Evolutionary conservation across 805 yeast species (phyloP).

Genomic region (Ogataea saltuana): DNA sequence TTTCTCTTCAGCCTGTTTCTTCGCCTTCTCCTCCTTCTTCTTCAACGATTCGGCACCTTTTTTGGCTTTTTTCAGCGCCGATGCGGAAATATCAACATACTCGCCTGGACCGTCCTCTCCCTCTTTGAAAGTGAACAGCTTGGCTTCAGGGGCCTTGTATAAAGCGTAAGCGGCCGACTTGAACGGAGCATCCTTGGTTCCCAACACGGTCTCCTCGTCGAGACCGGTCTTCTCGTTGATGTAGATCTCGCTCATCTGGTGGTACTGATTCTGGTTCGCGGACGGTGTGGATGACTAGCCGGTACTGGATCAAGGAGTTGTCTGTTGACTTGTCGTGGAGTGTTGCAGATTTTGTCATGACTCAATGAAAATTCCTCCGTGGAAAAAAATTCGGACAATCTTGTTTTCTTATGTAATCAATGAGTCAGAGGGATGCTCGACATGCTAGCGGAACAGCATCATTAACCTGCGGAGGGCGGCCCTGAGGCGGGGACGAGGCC

Average conservation of each 20-base stretch:
- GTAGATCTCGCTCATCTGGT: constrained; percentile 44
- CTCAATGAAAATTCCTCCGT: background rate
- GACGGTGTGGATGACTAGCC: too few relatives aligned
- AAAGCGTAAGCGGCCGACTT: constrained; percentile 84
- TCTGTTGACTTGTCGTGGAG: too few relatives aligned
- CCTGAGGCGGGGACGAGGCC: too few relatives aligned
- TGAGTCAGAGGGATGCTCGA: too few relatives aligned
- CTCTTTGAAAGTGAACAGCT: constrained; percentile 60
- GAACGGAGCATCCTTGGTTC: constrained; percentile 70
- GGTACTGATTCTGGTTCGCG: too few relatives aligned
- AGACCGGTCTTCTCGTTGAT: constrained; percentile 74
- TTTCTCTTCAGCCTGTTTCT: constrained; percentile 52
- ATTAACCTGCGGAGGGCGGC: too few relatives aligned
- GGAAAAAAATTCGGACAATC: background rate
- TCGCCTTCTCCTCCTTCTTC: constrained; percentile 74
- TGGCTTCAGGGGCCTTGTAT: constrained; percentile 47
- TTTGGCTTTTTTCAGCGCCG: constrained; percentile 93
- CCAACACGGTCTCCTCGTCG: constrained; percentile 59
- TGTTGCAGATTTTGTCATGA: background rate
- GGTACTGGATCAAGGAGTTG: too few relatives aligned
- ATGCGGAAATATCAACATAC: constrained; percentile 78
- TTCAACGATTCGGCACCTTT: constrained; percentile 92
- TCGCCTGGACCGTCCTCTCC: constrained; percentile 53
- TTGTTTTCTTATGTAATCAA: background rate
- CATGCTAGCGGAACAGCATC: too few relatives aligned